Base-by-base conservation (phyloP, 1,284 basidiomycete species). In the Pyrrhoderma noxium region DNA sequence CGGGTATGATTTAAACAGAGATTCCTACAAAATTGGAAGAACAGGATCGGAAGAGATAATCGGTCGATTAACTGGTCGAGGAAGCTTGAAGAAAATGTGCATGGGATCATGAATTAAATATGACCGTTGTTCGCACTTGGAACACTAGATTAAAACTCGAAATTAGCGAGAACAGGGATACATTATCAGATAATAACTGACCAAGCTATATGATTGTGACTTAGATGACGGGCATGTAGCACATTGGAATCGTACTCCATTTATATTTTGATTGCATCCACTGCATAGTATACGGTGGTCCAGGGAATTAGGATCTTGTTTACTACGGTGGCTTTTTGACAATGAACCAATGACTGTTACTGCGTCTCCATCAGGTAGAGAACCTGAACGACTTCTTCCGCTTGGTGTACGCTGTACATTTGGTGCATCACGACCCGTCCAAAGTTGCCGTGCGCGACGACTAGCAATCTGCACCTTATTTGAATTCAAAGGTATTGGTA, bases 11-110 rank as follows among this genome's bases (percentile, higher is more conserved):
- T n/a, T 31, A 44, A 23, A 9, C 7, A 31, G 27, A 11, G 38
- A 16, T 21, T 61, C 74, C 50, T 61, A 88, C 82, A 94, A 62
- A n/a, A 73, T 65, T 0, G 90, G 89, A 3, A 93, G 64, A 55
- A 92, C 69, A 1, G 82, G 75, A 22, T 64, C 67, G 0, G 70
- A 61, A 0, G 78, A 81, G 57, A 82, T 75, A n/a, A 94, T 71
- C 1, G 79, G 75, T 18, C 74, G 71, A 48, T 89, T 75, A 13
- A 93, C 81, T 1, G 85, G 88, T 8, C 88, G 76, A 40, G 82
- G 81, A 35, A 94, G 72, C 62, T 89, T 92, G 74, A 93, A 81
- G 70, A 94, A 95, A 25, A 88, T 72, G 59, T 95, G 91, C 65
- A 76, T 77, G 0, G 89, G 79, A 63, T 93, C 82, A 61, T 95